Evolutionary conservation across 164 flowering plant genomes (phyloP).

Genomic region (Aristolochia contorta): DNA sequence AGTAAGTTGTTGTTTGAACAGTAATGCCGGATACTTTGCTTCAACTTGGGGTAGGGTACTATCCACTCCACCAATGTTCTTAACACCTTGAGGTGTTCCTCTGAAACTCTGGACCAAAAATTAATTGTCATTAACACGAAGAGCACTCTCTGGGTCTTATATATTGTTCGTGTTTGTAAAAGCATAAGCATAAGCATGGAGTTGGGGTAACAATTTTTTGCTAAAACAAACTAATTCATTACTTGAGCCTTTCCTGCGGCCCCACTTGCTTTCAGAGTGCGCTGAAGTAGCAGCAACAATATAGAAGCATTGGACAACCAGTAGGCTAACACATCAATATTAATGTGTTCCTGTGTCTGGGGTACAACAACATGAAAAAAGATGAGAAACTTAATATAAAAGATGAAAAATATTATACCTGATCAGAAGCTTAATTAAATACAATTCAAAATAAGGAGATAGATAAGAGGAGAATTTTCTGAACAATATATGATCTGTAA

Average conservation of each 20-base stretch:
- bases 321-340: constrained; percentile 76
- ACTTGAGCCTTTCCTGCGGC: constrained; percentile 94
- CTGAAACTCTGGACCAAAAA: constrained; percentile 65
- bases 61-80: constrained; percentile 77
- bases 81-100: constrained; percentile 85
- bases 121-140: background rate
- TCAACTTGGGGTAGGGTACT: constrained; percentile 80
- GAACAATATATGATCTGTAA: constrained; percentile 15
- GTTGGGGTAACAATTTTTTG: too few relatives aligned
- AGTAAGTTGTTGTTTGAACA: constrained; percentile 98
- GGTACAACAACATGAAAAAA: background rate
- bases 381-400: background rate
- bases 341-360: constrained; percentile 84
- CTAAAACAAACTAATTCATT: constrained; percentile 10
- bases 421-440: background rate
- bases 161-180: background rate
- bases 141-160: too few relatives aligned
- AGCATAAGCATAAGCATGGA: too few relatives aligned
- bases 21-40: constrained; percentile 98
- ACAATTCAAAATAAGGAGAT: too few relatives aligned
- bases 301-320: constrained; percentile 99
- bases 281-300: constrained; percentile 77
- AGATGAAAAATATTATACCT: background rate
- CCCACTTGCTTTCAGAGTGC: constrained; percentile 92
- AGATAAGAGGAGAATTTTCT: too few relatives aligned